phyloP scores from a whole-genome alignment of 176 grass and related monocot species.

The Hordeum marinum region DNA sequence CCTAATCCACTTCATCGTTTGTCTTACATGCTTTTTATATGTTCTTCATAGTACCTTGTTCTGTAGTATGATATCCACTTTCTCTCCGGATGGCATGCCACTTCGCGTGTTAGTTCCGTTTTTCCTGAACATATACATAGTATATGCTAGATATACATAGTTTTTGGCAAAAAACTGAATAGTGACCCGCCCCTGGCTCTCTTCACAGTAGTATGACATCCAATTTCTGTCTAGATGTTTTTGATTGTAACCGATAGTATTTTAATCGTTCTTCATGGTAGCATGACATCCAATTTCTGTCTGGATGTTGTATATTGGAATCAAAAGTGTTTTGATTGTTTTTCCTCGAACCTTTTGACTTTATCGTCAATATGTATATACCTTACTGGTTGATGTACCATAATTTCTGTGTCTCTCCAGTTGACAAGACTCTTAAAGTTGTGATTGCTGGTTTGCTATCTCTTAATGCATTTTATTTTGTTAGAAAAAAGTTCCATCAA shows the following conservation, averaged over 20 bases:
- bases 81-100: slow-evolving; percentile 4
- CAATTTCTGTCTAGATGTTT: not conserved
- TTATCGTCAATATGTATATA: too few species aligned
- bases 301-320: not conserved
- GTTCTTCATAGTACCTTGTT: not conserved
- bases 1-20: not conserved
- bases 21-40: not conserved
- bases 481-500: not conserved
- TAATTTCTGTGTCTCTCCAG: not conserved
- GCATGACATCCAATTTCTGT: not conserved
- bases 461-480: not conserved
- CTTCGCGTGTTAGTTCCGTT: too few species aligned
- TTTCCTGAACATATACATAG: too few species aligned
- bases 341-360: not conserved
- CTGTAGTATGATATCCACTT: not conserved
- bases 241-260: not conserved
- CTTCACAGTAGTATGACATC: not conserved
- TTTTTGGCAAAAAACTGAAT: not conserved
- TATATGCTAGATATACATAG: too few species aligned
- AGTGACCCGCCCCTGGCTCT: not conserved
- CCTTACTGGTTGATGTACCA: not conserved
- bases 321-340: not conserved
- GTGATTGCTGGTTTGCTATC: not conserved
- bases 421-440: not conserved
- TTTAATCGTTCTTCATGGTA: not conserved